Base-by-base conservation (phyloP, 2,329 filamentous ascomycete genomes). In the Neofusicoccum ribis region DNA sequence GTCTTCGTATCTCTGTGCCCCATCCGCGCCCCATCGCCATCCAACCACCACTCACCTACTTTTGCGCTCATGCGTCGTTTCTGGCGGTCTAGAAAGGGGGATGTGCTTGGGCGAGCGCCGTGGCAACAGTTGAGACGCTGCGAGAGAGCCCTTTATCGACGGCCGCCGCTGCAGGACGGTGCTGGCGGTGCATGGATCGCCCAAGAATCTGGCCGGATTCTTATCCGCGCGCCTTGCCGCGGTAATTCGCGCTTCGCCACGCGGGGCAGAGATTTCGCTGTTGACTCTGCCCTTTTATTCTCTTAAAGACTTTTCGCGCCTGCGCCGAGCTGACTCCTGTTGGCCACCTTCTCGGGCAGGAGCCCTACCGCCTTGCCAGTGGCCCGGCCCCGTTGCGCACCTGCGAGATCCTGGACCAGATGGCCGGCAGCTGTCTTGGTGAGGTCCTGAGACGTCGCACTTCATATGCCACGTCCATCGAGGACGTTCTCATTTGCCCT, bases 31-130 rank as follows among this genome's bases (percentile, higher is more conserved):
- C 41, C 39, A 44, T n/a, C 41, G 23, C 20, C 54, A 31, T 23
- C 39, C 43, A 39, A 15, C 34, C 39, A 34, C 23, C 47, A n/a
- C 54, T 46, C 39, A 31, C 41, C 39, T 59, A 43, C 52, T 46
- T 46, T 46, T 46, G 11, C 12, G 23, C 39, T 43, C 41, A 44
- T 59, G 41, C 54, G 15, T 15, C 20, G 27, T 31, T 34, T 36
- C 4, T 60, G 43, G 56, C 56, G 56, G 56, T 60, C 56, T 47
- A n/a, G 56, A 60, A 47, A 47, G n/a, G 56, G 56, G 56, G 56
- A 5, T 15, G 41, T 14, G 23, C 31, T 8, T 2, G 15, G 1
- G 17, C 9, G 8, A 5, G 23, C 17, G 12, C 17, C 41, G 41
- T 60, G 56, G 41, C 43, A n/a, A 47, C 7, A 17, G 15, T 44